Percentiles rank a stretch among this genome's conserved stretches.
Conservation (phyloP, 768 basidiomycete genomes). For the Pisolithus tinctorius region DNA sequence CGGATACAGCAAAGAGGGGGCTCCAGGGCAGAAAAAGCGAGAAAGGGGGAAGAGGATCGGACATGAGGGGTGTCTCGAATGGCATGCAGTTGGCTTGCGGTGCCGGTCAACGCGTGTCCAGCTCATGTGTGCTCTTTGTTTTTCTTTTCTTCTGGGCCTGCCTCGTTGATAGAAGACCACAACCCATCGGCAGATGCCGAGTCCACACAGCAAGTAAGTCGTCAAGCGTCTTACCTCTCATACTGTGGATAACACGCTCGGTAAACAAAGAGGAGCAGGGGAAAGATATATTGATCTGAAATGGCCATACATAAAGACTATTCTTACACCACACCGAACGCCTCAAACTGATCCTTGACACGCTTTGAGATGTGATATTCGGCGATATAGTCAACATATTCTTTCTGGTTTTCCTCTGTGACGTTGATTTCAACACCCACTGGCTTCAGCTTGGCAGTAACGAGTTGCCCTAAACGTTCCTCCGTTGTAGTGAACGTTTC, state of each 20-base stretch:
- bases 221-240: too few relatives aligned
- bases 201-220: too few relatives aligned
- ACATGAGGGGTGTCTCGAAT: constrained; percentile 4
- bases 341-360: constrained; percentile 97
- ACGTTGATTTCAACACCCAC: constrained; percentile 83
- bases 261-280: too few relatives aligned
- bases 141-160: not conserved
- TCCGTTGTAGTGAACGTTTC: constrained; percentile 32
- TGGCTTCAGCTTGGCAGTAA: constrained; percentile 90
- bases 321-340: constrained; percentile 86
- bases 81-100: not conserved
- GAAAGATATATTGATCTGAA: too few relatives aligned
- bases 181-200: not conserved
- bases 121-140: constrained; percentile 18
- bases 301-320: too few relatives aligned
- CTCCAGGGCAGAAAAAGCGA: not conserved
- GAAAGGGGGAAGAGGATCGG: constrained; percentile 7
- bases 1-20: not conserved
- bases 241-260: too few relatives aligned
- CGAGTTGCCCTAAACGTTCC: constrained; percentile 97
- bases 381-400: constrained; percentile 90
- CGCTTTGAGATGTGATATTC: constrained; percentile 97
- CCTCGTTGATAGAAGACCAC: not conserved
- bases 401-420: constrained; percentile 97
- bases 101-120: constrained; percentile 14